These are phyloP conservation scores for Bullera alba DNA, from an alignment of 768 basidiomycete species.

Conservation along the genomic window DNA sequence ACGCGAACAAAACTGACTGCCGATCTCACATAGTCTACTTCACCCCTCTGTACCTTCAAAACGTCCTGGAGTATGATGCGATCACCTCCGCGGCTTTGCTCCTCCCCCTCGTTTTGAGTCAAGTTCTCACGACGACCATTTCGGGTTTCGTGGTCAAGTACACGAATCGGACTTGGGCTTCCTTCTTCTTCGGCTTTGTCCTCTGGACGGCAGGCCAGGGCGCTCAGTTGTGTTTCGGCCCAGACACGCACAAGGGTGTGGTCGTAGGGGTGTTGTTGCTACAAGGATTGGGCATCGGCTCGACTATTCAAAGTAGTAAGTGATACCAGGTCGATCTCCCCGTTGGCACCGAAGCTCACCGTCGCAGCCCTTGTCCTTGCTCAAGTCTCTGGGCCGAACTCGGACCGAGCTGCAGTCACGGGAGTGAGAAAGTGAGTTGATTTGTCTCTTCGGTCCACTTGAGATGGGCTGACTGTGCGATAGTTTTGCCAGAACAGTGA, in stretches of 20 bases:
- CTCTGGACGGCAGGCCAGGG: constrained; percentile 30
- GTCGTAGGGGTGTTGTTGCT: constrained; percentile 28
- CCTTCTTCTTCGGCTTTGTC: constrained; percentile 28
- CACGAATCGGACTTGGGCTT: constrained; percentile 17
- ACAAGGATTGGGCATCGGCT: constrained; percentile 35
- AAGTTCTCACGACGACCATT: constrained; percentile 18
- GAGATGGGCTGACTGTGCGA: neutral
- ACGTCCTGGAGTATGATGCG: constrained; percentile 19
- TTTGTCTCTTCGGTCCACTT: neutral
- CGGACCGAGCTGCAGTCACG: constrained; percentile 35
- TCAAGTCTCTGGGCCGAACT: constrained; percentile 17
- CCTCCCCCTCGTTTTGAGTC: constrained; percentile 27
- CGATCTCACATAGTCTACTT: constrained; percentile 14
- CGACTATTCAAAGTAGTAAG: constrained; percentile 32
- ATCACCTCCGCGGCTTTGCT: constrained; percentile 28
- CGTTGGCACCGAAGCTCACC: neutral
- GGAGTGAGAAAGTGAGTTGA: constrained; percentile 19
- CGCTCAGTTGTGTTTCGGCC: constrained; percentile 20
- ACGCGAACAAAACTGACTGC: neutral
- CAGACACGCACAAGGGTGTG: constrained; percentile 10
- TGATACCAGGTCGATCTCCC: neutral
- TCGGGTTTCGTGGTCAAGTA: constrained; percentile 26
- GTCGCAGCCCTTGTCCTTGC: constrained; percentile 28
- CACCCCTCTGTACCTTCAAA: constrained; percentile 29
- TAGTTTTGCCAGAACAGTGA: constrained; percentile 16